Base-by-base conservation (phyloP, 1,139 yeast species). In the Sugiyamaella japonica region DNA sequence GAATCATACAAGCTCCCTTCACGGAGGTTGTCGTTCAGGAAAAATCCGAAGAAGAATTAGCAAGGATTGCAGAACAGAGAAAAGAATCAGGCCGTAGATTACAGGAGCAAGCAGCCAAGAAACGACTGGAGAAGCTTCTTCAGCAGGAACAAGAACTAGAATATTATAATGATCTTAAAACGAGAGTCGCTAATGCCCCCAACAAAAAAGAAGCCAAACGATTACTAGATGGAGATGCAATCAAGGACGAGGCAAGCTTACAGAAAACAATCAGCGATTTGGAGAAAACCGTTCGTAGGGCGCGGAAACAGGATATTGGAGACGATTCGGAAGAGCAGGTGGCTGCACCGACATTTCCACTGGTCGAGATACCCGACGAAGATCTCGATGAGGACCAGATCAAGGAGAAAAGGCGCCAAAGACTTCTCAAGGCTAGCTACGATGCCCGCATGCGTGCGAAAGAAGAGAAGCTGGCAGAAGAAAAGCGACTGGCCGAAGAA, bases 31-130 rank as follows among this genome's bases (percentile, higher is more conserved):
- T 78, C 12, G 85, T 82, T 53, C 83, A 82, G 54, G 88, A 85
- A 66, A 89, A 91, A 66, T 76, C 91, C 0, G 95, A 87, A 55
- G 97, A 89, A 68, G 97, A 89, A 66, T 69, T 90, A 37, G 85
- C 83, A 20, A 73, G 79, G 40, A 91, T 89, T 60, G 85, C 93
- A 1, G 93, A 86, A 61, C 84, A 86, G 66, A 80, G 96, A 58
- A 80, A 82, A 63, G 97, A 91, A 67, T 89, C 88, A 61, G 98
- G 97, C 4, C 81, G 85, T 60, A 77, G 96, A 61, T 76, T 95
- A 57, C 98, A 93, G 71, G 96, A 89, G 65, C 97, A 90, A 70
- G 98, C 98, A 0, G 90, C 86, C 61, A 85, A 84, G 63, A 86
- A 85, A 63, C 76, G 99, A 56, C 71, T 83, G 6, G 97, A 91